Evolutionary conservation across 1,284 basidiomycete species (phyloP).

Genomic region (Tranzscheliella williamsii): DNA sequence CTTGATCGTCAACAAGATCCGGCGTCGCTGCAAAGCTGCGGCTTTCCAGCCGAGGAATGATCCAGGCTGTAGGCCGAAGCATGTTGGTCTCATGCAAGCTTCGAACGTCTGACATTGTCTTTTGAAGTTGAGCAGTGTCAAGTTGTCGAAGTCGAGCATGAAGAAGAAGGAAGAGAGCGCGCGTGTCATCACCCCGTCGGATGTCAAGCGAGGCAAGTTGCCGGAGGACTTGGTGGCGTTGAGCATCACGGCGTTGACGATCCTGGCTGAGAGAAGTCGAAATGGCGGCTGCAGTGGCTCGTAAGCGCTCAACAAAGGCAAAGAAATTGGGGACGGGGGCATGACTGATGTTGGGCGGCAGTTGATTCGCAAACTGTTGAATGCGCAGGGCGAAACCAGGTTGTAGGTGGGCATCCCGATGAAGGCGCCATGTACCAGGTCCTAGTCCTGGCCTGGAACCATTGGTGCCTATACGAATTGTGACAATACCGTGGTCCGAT

Average conservation of each 20-base stretch:
- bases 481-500: slow-evolving; percentile 1
- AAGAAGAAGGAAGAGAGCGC: background rate
- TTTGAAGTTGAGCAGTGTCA: too few species aligned
- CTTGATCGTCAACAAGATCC: background rate
- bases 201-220: slow-evolving; percentile 1
- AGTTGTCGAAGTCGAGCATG: too few species aligned
- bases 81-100: slow-evolving; percentile 4
- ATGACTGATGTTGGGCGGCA: background rate
- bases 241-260: too few species aligned
- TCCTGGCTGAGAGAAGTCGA: background rate
- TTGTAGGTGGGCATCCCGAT: background rate
- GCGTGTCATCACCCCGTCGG: background rate
- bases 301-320: background rate
- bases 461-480: background rate
- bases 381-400: background rate
- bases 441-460: background rate
- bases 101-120: too few species aligned
- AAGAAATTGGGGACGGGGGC: background rate
- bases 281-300: background rate
- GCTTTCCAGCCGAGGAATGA: slow-evolving; percentile 2
- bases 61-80: slow-evolving; percentile 3
- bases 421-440: slow-evolving; percentile 1
- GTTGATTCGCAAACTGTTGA: background rate
- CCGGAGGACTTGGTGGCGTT: too few species aligned
- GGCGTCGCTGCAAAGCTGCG: slow-evolving; percentile 1